phyloP scores from a whole-genome alignment of 2,329 filamentous ascomycete genomes.

The Cladosporium phlei region DNA sequence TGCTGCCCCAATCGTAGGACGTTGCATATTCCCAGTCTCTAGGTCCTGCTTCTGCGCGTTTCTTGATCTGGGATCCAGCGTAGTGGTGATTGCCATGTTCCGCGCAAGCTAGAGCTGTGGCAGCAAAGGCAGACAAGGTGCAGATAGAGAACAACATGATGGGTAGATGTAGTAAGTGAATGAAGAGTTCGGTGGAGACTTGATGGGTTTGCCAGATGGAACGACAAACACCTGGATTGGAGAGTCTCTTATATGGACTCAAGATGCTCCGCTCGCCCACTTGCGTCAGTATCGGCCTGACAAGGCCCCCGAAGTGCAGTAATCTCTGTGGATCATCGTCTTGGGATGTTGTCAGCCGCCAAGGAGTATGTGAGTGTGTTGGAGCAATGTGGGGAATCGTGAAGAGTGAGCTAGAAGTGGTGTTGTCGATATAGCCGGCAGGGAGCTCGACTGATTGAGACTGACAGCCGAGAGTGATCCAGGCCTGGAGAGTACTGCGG shows the following conservation, averaged over 20 bases:
- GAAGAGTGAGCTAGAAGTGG: slow-evolving; percentile 5
- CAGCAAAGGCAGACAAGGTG: not conserved
- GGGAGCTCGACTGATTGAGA: too few relatives aligned
- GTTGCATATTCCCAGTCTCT: slow-evolving; percentile 21
- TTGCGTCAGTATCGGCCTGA: not conserved
- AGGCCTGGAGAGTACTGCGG: too few relatives aligned
- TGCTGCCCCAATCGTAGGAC: slow-evolving; percentile 20
- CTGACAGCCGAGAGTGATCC: too few relatives aligned
- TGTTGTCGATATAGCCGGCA: not conserved
- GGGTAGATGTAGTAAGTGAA: not conserved
- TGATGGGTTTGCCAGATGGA: too few relatives aligned
- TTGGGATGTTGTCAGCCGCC: slow-evolving; percentile 8
- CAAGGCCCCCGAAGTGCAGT: not conserved
- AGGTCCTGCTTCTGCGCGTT: not conserved
- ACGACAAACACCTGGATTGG: not conserved
- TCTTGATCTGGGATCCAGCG: not conserved
- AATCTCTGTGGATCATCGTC: not conserved
- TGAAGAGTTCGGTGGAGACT: too few relatives aligned
- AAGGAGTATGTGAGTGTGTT: slow-evolving; percentile 3
- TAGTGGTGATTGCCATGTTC: slow-evolving; percentile 11
- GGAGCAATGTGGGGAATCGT: not conserved
- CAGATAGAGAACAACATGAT: slow-evolving; percentile 8
- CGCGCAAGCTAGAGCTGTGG: slow-evolving; percentile 5
- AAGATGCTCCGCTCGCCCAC: too few relatives aligned
- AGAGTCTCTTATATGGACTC: slow-evolving; percentile 1